Evolutionary conservation across 306 rosid genomes (phyloP), one percentile per base, ranked within the genome.

Genomic region (Malus sylvestris): DNA sequence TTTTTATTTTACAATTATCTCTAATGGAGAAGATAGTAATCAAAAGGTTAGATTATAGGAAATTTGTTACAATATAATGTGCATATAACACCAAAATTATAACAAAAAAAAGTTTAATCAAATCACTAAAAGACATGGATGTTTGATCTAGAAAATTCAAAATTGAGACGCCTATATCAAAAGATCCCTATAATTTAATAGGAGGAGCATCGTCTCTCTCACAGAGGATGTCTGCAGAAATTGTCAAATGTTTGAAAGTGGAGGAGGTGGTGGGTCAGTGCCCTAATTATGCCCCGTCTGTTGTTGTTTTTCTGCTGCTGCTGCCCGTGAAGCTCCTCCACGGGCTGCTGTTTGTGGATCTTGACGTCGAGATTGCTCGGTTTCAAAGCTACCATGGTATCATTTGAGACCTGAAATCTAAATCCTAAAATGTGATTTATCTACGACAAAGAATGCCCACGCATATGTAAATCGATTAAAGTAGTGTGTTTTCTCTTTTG

Each of bases 321-420:
- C 55, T 1, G 40, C 55, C 76, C 74, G 40, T 76, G 84, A 63
- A 76, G 52, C 22, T 45, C 67, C 59, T 33, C 83, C 68, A 73
- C 71, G 5, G 2, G 23, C 6, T 35, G 40, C 40, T 6, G 40
- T 35, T 35, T 35, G 38, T 6, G 40, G 40, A 33, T 35, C 40
- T 35, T 35, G 40, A 6, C 8, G 8, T 35, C 40, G 40, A 35
- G 40, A 35, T 25, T 49, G 44, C 25, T 42, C 61, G 2, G 4
- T 58, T 77, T 77, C 62, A 77, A 77, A 59, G 52, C 75, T 30
- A 52, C 23, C 62, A 58, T 77, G 62, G 59, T 29, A 12, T 42
- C 67, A 29, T 25, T 23, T 25, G 18, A n/a, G 29, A 9, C 13
- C 29, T 9, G n/a, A n/a, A 57, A 3, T 10, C 29, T 9, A 40